Evolutionary conservation across 768 basidiomycete species (phyloP), one percentile per base, ranked within the genome.

Genomic region (Lentinus tigrinus): DNA sequence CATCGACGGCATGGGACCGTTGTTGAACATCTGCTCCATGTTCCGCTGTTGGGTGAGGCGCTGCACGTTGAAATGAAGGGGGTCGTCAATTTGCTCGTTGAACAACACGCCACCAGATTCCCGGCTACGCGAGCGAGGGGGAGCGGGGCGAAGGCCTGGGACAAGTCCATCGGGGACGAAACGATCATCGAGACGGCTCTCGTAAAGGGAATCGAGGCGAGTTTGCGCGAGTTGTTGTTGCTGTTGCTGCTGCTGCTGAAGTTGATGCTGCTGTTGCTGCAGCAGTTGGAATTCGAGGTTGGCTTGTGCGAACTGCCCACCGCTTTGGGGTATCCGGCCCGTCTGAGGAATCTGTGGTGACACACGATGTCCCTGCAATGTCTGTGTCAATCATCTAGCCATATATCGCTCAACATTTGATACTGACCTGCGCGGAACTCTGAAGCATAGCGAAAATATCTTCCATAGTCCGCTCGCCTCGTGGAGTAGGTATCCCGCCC

Each of bases 91-190:
- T 16, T 79, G 75, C 28, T 90, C 90, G 37, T 81, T 70, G 55
- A 72, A 70, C 65, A 82, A 85, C 54, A 84, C 73, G 3, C 76
- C 72, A 34, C 74, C 73, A 59, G 77, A 76, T 60, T 88, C 85
- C 47, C 88, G 79, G 66, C 74, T 79, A 59, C 88, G 81, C 54
- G 85, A 65, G 13, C 65, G 80, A 42, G 85, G 82, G 47, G 81
- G 84, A 38, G 78, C 80, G 28, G 86, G 80, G 38, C 91, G 85
- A 31, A 93, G 78, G 9, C 91, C 92, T 24, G 92, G 91, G 16
- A 93, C 91, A 83, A 93, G 84, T 27, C 88, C 89, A 72, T 93
- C 89, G 10, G 91, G 89, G 24, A 90, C 81, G 63, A 93, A 93
- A 63, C 90, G 80, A 65, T 90, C 89, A 52, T 93, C 88, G 39